phyloP scores from a whole-genome alignment of 306 rosid genomes.

The Mimosa pudica region DNA sequence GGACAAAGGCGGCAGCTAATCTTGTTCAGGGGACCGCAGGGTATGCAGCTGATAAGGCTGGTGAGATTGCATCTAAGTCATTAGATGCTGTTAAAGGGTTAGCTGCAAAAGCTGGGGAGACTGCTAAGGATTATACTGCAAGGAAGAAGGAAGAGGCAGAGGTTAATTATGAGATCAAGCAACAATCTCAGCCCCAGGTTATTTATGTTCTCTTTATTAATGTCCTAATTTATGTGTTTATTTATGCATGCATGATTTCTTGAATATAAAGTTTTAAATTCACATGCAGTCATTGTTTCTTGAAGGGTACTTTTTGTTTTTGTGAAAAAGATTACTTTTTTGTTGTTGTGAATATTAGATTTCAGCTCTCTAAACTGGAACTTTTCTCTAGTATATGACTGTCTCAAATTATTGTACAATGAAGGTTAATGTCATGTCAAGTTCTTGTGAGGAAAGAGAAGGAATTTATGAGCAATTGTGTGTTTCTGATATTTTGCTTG shows the following conservation, averaged over 20 bases:
- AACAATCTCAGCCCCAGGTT: slow-evolving; percentile 41
- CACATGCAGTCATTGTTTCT: background rate
- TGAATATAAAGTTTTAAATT: background rate
- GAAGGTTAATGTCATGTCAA: background rate
- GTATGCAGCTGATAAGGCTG: slow-evolving; percentile 44
- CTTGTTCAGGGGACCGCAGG: slow-evolving; percentile 46
- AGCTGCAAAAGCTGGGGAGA: slow-evolving; percentile 57
- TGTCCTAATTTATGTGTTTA: background rate
- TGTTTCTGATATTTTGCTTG: background rate
- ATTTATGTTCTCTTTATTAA: slow-evolving; percentile 2
- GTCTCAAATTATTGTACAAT: background rate
- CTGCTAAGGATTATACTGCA: slow-evolving; percentile 68
- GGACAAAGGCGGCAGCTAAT: slow-evolving; percentile 42
- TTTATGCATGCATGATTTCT: background rate
- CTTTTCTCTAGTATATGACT: background rate
- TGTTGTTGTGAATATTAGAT: background rate
- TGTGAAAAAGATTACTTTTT: background rate
- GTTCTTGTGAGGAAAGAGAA: background rate
- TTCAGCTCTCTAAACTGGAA: background rate
- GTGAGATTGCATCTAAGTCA: slow-evolving; percentile 46
- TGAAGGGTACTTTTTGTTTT: background rate
- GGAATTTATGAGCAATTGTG: background rate
- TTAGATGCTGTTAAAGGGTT: slow-evolving; percentile 41
- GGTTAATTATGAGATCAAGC: slow-evolving; percentile 45
- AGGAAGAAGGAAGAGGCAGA: slow-evolving; percentile 73